phyloP scores from a whole-genome alignment of 202 grass and related monocot genomes.

The Elaeis oleifera region DNA sequence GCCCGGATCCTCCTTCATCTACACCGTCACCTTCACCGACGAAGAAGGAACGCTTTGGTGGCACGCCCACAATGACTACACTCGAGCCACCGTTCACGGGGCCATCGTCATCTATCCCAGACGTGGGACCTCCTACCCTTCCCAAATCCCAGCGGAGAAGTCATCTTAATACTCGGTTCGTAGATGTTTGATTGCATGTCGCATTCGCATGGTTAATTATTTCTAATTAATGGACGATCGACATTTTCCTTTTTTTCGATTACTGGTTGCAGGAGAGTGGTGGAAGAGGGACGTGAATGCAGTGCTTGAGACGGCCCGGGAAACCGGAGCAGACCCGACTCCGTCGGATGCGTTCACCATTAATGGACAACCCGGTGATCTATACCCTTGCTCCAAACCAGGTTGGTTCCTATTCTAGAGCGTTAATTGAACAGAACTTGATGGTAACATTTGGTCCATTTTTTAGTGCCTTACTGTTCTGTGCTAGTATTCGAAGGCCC shows the following conservation, averaged over 20 bases:
- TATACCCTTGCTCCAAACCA: constrained; percentile 25
- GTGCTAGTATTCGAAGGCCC: too few relatives aligned
- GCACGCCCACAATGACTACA: constrained; percentile 34
- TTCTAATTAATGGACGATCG: not conserved
- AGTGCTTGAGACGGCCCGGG: constrained; percentile 8
- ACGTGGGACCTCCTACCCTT: constrained; percentile 5
- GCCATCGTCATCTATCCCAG: constrained; percentile 31
- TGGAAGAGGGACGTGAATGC: constrained; percentile 21
- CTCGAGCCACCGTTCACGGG: constrained; percentile 24
- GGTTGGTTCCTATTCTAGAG: not conserved
- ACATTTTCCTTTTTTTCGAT: not conserved
- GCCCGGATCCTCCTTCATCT: constrained; percentile 25
- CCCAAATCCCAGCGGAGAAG: constrained; percentile 15
- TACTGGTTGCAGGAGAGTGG: constrained; percentile 26
- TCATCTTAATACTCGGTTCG: constrained; percentile 24
- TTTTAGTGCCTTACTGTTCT: too few relatives aligned
- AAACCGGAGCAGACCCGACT: constrained; percentile 19
- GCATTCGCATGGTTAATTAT: too few relatives aligned
- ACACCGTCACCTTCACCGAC: constrained; percentile 16
- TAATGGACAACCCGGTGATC: constrained; percentile 33
- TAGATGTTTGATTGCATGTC: too few relatives aligned
- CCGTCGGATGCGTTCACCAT: constrained; percentile 31
- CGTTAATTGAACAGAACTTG: too few relatives aligned
- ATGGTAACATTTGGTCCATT: too few relatives aligned
- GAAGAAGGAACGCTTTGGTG: constrained; percentile 39